Evolutionary conservation across 2,329 filamentous ascomycete genomes (phyloP).

Genomic region (Alternaria longipes): DNA sequence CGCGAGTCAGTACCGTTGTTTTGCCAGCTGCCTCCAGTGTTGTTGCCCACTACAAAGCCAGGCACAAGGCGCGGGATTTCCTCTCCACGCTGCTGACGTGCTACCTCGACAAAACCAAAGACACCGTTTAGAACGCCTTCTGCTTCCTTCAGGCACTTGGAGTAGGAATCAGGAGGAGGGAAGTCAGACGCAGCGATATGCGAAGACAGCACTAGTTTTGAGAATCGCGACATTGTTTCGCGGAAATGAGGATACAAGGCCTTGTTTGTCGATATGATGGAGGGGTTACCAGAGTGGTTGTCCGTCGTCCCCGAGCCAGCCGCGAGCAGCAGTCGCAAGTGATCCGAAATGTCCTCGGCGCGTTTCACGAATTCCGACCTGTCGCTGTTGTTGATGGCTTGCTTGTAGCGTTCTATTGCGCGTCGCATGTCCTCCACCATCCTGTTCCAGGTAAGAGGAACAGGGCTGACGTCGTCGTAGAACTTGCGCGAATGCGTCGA

Average conservation of each 20-base stretch:
- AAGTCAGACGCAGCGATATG: constrained; percentile 97
- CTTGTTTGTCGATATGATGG: constrained; percentile 99
- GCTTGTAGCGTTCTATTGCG: constrained; percentile 87
- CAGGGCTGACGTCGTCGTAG: constrained; percentile 85
- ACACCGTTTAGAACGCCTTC: constrained; percentile 94
- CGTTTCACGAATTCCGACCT: constrained; percentile 90
- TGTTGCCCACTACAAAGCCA: constrained; percentile 89
- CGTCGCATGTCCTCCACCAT: constrained; percentile 93
- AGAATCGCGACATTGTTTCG: constrained; percentile 99
- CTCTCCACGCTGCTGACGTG: constrained; percentile 89
- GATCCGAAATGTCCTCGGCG: constrained; percentile 98
- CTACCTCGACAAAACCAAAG: constrained; percentile 95
- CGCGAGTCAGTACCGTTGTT: constrained; percentile 70
- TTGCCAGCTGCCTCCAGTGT: constrained; percentile 86
- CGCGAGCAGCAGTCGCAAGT: constrained; percentile 89
- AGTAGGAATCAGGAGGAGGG: constrained; percentile 90
- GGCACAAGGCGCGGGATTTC: constrained; percentile 92
- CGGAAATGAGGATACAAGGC: constrained; percentile 95
- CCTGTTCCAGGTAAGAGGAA: constrained; percentile 85
- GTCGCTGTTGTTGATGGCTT: constrained; percentile 83
- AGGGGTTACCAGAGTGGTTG: constrained; percentile 97
- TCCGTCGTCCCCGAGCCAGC: constrained; percentile 97
- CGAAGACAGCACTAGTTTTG: constrained; percentile 97
- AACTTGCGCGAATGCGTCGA: constrained; percentile 78
- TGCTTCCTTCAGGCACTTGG: constrained; percentile 97